Evolutionary conservation across 805 yeast genomes (phyloP), one percentile per base, ranked within the genome.

Genomic region (Starmera dryadoides): DNA sequence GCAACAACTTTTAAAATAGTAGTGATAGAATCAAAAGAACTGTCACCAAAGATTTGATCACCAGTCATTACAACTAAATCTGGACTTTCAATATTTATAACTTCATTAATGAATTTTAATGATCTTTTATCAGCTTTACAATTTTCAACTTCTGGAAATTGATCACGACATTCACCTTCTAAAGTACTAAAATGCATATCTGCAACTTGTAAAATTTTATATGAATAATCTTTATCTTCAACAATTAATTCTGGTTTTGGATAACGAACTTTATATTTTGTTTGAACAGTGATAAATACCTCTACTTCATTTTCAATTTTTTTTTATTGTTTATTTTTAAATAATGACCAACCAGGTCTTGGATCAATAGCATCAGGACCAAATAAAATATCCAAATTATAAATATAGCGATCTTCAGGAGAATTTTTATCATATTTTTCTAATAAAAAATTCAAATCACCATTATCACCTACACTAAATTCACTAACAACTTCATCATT

Each of bases 151-250:
- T 67, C 66, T 2, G 93, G 91, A 31, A 55, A 75, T 11, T 84
- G 80, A 54, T 89, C 94, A 38, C 82, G 66, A 53, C 98, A 93
- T 35, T 59, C 58, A 12, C 97, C 97, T 39, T 65, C 71, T 6
- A 88, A 89, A 0, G 95, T 83, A n/a, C 93, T 73, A 56, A 84
- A 81, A 60, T 93, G 98, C 41, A 91, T 64, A 58, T 93, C 98
- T 1, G 97, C 95, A 5, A 91, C 76, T 59, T 93, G 98, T 10
- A 87, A 60, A 32, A 93, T 81, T 58, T 84, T 91, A 60, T 81
- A 86, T 39, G 34, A 12, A 8, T 67, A 72, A 4, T 77, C 77
- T 17, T 70, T 53, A 2, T 60, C 44, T 10, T 61, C 49, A 14
- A 70, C 53, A 36, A 63, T 60, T 32, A 77, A 37, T 18, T 14